Conservation (phyloP, 2,329 filamentous ascomycete genomes). For the Talaromyces marneffei region DNA sequence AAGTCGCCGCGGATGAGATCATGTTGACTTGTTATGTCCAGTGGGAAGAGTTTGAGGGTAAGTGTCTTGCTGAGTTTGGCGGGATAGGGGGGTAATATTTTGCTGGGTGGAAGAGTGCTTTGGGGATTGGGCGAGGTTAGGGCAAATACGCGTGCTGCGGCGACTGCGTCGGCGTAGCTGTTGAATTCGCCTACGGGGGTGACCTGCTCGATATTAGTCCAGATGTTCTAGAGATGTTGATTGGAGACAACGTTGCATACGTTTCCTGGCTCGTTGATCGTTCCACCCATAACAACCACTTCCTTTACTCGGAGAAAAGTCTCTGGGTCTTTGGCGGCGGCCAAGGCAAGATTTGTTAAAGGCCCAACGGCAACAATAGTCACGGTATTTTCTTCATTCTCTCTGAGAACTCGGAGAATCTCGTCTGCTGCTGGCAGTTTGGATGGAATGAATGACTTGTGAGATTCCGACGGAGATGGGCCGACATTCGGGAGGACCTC, state of each 20-base stretch:
- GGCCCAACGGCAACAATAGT: conserved; percentile 88
- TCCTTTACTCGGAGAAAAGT: conserved; percentile 85
- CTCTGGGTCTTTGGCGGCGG: conserved; percentile 80
- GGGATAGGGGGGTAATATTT: conserved; percentile 57
- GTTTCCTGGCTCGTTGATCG: conserved; percentile 74
- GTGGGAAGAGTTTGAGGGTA: conserved; percentile 64
- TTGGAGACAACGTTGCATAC: conserved; percentile 44
- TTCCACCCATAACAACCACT: conserved; percentile 91
- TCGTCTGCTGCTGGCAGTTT: conserved; percentile 69
- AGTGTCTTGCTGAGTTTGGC: conserved; percentile 56
- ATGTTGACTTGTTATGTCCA: conserved; percentile 71
- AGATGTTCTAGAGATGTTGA: neutral
- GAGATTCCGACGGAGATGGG: conserved; percentile 21
- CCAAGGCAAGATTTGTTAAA: conserved; percentile 86
- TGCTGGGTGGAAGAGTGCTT: conserved; percentile 71
- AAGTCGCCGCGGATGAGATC: conserved; percentile 59
- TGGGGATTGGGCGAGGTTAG: conserved; percentile 67
- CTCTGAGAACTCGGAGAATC: conserved; percentile 77
- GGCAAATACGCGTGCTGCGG: conserved; percentile 69
- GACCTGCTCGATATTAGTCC: conserved; percentile 33
- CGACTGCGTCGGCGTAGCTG: conserved; percentile 78
- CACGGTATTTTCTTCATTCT: conserved; percentile 76
- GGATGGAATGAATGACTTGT: conserved; percentile 67
- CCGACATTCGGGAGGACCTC: conserved; percentile 12
- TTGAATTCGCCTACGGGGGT: conserved; percentile 91